Percentiles rank a stretch among this genome's conserved stretches.
Conservation (phyloP, 1,139 yeast species). For the Geotrichum cucujoidarum region DNA sequence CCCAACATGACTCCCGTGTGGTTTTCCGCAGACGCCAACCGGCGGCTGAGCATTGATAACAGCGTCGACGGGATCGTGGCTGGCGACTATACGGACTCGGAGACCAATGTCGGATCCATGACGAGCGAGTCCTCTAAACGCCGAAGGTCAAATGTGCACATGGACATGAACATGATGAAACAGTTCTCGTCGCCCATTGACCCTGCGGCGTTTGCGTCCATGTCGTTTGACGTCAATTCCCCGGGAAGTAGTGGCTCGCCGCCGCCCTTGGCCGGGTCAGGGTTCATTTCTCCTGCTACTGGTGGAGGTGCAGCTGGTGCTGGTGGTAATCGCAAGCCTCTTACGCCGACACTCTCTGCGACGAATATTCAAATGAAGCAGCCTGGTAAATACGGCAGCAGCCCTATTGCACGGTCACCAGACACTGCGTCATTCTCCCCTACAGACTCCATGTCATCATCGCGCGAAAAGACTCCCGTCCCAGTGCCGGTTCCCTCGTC, state of each 20-base stretch:
- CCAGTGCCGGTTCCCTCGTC: conserved; percentile 7
- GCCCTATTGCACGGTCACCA: conserved; percentile 7
- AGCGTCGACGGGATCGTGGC: conserved; percentile 7
- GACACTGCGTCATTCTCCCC: conserved; percentile 10
- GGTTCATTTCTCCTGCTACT: neutral
- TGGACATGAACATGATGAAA: neutral
- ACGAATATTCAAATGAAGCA: neutral
- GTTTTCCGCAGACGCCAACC: conserved; percentile 14
- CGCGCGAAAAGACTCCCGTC: neutral
- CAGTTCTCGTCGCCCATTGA: conserved; percentile 5
- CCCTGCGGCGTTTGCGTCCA: neutral
- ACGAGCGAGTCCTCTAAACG: conserved; percentile 9
- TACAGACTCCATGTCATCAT: neutral
- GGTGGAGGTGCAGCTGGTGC: neutral
- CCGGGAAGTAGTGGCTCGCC: conserved; percentile 12
- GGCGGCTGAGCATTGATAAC: conserved; percentile 5
- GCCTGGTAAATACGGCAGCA: neutral
- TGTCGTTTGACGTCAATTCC: neutral
- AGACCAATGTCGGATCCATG: neutral
- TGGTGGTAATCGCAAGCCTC: neutral
- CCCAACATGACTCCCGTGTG: conserved; percentile 11
- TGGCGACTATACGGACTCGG: neutral
- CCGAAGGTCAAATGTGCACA: conserved; percentile 12
- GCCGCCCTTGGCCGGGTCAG: conserved; percentile 3
- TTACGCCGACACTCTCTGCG: conserved; percentile 1